A percentile compares a stretch with the other conserved stretches of the same genome.
These are phyloP conservation scores for Daldinia bambusicola DNA, from an alignment of 495 filamentous ascomycete genomes.

Conservation along the genomic window DNA sequence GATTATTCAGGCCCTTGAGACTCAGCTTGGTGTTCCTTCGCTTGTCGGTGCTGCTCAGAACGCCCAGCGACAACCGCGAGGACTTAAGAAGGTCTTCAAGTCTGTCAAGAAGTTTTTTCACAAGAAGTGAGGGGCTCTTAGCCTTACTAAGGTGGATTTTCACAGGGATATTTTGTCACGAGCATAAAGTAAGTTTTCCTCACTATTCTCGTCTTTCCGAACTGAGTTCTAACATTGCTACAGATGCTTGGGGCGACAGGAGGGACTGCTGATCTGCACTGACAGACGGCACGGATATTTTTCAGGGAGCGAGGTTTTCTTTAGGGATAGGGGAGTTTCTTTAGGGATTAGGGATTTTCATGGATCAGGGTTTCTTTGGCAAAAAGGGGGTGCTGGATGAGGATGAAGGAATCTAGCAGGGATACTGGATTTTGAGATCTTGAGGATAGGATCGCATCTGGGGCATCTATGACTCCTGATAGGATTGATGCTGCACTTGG, in stretches of 20 bases:
- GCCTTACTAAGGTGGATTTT: neutral
- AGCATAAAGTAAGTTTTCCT: neutral
- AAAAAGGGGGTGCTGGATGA: neutral
- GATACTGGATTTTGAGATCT: neutral
- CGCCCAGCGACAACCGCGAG: neutral
- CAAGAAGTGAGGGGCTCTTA: neutral
- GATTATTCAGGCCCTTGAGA: constrained; percentile 7
- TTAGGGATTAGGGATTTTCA: too few relatives aligned
- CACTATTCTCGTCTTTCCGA: neutral
- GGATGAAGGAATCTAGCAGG: neutral
- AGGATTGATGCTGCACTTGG: neutral
- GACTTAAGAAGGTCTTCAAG: constrained; percentile 10
- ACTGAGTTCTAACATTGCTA: neutral
- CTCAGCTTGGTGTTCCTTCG: constrained; percentile 5
- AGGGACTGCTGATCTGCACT: neutral
- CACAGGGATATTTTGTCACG: too few relatives aligned
- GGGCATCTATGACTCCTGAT: neutral
- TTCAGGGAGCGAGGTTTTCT: too few relatives aligned
- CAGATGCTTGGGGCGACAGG: neutral
- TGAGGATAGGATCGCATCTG: neutral
- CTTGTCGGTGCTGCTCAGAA: neutral
- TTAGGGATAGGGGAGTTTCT: too few relatives aligned
- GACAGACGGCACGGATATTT: neutral
- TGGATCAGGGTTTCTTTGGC: too few relatives aligned
- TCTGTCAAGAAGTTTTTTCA: neutral